A percentile compares a stretch with the other conserved stretches of the same genome.
Evolutionary conservation across 345 rosid species (phyloP).

Genomic region (Populus pruinosa): DNA sequence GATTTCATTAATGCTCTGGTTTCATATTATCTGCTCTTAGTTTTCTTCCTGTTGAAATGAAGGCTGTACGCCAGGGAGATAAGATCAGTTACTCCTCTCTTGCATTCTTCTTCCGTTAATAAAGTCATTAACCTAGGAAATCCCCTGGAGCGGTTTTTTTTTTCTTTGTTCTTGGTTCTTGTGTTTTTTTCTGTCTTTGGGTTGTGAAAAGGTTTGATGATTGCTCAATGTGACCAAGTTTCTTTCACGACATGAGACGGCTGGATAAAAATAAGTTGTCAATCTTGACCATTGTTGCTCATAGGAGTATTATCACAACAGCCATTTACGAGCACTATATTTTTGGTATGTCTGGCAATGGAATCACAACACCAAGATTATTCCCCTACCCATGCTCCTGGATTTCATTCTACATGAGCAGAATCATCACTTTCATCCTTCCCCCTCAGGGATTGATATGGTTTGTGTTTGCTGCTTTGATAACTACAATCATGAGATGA

Average conservation of each 20-base stretch:
- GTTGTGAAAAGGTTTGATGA: not conserved
- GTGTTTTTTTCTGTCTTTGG: not conserved
- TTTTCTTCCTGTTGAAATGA: conserved; percentile 21
- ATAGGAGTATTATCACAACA: no score
- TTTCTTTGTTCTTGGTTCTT: not conserved
- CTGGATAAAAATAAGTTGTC: no score
- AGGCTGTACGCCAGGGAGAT: conserved; percentile 24
- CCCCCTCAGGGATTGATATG: not conserved
- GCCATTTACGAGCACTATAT: not conserved
- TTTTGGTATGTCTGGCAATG: not conserved
- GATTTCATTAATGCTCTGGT: conserved; percentile 24
- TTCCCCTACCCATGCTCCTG: not conserved
- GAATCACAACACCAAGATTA: not conserved
- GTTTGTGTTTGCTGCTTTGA: not conserved
- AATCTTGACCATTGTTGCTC: not conserved
- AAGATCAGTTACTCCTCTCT: not conserved
- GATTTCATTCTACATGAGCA: not conserved
- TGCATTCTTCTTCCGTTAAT: not conserved
- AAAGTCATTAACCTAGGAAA: conserved; percentile 6
- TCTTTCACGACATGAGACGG: not conserved
- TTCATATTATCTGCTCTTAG: conserved; percentile 19
- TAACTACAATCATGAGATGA: not conserved
- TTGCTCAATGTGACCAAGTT: not conserved
- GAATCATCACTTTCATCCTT: not conserved
- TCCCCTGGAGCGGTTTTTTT: not conserved